Evolutionary conservation across 768 basidiomycete genomes (phyloP).

Genomic region (Hirschioporus abietinus): DNA sequence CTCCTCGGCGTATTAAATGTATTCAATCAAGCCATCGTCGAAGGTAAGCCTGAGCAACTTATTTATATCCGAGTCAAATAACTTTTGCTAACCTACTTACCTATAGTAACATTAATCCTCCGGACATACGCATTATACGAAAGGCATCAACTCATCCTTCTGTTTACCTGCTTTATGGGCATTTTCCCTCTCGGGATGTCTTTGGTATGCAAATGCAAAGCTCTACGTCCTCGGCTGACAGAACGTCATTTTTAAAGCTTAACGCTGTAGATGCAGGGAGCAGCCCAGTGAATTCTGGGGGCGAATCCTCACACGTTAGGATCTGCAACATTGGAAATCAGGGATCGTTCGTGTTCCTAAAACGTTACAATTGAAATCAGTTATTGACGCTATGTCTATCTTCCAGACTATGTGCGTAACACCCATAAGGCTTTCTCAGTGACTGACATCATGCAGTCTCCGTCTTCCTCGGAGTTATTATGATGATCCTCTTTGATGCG

Average conservation of each 20-base stretch:
- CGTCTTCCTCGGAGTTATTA: not conserved
- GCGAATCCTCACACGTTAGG: not conserved
- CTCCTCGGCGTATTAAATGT: not conserved
- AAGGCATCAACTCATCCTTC: not conserved
- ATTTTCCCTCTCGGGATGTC: not conserved
- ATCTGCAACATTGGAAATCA: not conserved
- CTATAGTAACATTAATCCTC: not conserved
- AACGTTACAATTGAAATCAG: not conserved
- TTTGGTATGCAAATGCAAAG: not conserved
- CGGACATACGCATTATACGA: slow-evolving; percentile 4
- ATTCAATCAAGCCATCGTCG: not conserved
- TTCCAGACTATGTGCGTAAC: not conserved
- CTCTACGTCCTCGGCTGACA: not conserved
- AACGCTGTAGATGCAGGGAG: not conserved
- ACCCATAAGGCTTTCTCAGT: not conserved
- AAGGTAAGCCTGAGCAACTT: not conserved
- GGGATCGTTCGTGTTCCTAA: not conserved
- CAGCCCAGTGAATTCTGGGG: not conserved
- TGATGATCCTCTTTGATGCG: slow-evolving; percentile 1
- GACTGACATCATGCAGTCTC: not conserved
- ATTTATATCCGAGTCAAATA: not conserved
- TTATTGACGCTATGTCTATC: not conserved
- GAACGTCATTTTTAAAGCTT: not conserved
- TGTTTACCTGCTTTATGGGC: not conserved
- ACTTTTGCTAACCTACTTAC: not conserved